Conservation (phyloP, 495 filamentous ascomycete genomes). For the Lophiotrema nucula region DNA sequence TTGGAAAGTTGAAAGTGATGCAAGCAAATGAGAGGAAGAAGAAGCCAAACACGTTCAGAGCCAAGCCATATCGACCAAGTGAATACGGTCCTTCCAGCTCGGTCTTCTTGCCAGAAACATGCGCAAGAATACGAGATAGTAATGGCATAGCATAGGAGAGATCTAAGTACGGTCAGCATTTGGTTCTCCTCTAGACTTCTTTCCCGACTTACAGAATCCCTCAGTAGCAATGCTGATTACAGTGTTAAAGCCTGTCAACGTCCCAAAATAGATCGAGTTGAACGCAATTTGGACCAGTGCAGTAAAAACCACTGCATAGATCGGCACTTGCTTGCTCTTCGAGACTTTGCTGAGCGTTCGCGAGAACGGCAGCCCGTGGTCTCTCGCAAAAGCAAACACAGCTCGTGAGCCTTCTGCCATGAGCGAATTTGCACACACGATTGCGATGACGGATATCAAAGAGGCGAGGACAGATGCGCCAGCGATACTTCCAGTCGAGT, state of each 20-base stretch:
- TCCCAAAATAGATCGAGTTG: conserved; percentile 59
- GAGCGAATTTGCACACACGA: conserved; percentile 46
- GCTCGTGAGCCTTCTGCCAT: conserved; percentile 49
- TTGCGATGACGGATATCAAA: conserved; percentile 46
- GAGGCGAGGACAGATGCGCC: conserved; percentile 46
- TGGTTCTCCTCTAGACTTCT: neutral
- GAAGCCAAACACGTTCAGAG: conserved; percentile 52
- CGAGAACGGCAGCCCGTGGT: conserved; percentile 51
- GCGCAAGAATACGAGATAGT: conserved; percentile 51
- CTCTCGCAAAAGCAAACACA: conserved; percentile 51
- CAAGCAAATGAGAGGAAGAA: conserved; percentile 54
- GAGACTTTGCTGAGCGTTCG: conserved; percentile 46
- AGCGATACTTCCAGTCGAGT: conserved; percentile 46
- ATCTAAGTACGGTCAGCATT: conserved; percentile 40
- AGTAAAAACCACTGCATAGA: conserved; percentile 52
- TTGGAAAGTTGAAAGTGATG: conserved; percentile 61
- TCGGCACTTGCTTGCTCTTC: conserved; percentile 46
- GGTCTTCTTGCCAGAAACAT: conserved; percentile 45
- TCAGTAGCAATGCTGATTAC: conserved; percentile 57
- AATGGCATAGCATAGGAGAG: conserved; percentile 60
- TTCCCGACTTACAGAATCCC: conserved; percentile 53
- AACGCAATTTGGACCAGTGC: conserved; percentile 54
- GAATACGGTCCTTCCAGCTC: conserved; percentile 46
- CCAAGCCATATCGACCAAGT: conserved; percentile 40
- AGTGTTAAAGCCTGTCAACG: conserved; percentile 57